Base-by-base conservation (phyloP, 352 stramenopile species). In the Phytophthora macrochlamydospora region DNA sequence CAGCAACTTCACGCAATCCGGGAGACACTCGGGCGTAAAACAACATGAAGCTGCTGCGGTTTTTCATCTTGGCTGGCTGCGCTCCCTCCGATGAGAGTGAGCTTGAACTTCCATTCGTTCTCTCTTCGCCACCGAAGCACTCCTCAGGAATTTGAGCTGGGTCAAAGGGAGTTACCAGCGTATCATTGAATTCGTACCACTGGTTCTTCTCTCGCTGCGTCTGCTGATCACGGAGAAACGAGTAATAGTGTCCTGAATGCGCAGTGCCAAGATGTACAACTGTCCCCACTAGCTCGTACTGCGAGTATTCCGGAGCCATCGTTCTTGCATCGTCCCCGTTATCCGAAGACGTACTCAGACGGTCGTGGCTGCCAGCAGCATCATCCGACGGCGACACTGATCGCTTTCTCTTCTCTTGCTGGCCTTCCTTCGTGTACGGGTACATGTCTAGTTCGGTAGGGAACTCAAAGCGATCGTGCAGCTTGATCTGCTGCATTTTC, bases 401-500 rank as follows among this genome's bases (percentile, higher is more conserved):
- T 49, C 64, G 62, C 14, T 67, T 78, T 49, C 86, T 77, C 50
- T 79, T 81, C 53, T 88, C 83, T 61, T 91, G 76, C 52, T 95
- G 86, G 0, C 83, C 90, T 76, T 96, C 83, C 59, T 96, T 96
- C 3, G 91, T 97, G 71, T 95, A 96, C 18, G 76, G 79, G 57
- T 89, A 93, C 86, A 98, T 96, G 60, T 97, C 85, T 14, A 97
- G 71, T 38, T 90, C 78, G 46, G 80, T 90, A 3, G 92, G 92
- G 59, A 98, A 98, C 54, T 98, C 95, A 55, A 98, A 97, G 7
- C 87, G 83, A 57, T 97, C 90, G 62, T 98, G 97, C 1, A 98
- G 85, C 59, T 98, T 98, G 44, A 87, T 93, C 69, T 97, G 91
- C 48, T 97, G 89, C 88, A 98, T 97, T 11, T 87, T 94, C 56